A percentile compares a stretch with the other conserved stretches of the same genome.
These are phyloP conservation scores for Brassica napus DNA, from an alignment of 345 rosid species.

Conservation along the genomic window DNA sequence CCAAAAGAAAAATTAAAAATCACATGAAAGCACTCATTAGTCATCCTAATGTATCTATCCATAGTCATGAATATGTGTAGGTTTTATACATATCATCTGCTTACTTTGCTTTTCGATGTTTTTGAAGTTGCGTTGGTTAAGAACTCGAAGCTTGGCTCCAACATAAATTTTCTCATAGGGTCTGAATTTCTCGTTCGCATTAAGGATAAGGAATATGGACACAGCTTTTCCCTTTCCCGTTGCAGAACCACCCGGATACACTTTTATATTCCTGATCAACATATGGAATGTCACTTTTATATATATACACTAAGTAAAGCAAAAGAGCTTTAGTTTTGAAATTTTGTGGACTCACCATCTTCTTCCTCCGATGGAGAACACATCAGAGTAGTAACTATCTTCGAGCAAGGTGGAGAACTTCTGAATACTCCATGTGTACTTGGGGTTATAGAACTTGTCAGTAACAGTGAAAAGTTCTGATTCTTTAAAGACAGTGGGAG, in stretches of 20 bases:
- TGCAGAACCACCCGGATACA: conserved; percentile 1
- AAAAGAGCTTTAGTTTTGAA: background rate
- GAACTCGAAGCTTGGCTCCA: conserved; percentile 9
- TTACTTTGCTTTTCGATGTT: background rate
- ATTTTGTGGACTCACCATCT: conserved; percentile 12
- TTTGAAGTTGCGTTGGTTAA: background rate
- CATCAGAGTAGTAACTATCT: background rate
- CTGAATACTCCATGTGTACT: background rate
- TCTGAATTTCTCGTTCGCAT: background rate
- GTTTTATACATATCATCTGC: background rate
- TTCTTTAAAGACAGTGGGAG: background rate
- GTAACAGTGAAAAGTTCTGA: background rate
- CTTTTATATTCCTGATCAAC: conserved; percentile 16
- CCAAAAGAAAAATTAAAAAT: background rate
- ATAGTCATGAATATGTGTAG: background rate
- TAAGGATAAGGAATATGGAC: background rate
- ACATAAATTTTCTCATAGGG: conserved; percentile 16
- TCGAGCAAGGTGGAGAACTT: conserved; percentile 4
- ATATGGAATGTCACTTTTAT: background rate
- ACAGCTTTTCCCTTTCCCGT: background rate
- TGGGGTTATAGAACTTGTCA: background rate
- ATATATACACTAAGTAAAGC: background rate
- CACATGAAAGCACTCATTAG: background rate
- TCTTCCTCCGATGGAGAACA: conserved; percentile 22
- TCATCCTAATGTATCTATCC: background rate